Evolutionary conservation across 768 basidiomycete genomes (phyloP).

Genomic region (Galerina marginata): DNA sequence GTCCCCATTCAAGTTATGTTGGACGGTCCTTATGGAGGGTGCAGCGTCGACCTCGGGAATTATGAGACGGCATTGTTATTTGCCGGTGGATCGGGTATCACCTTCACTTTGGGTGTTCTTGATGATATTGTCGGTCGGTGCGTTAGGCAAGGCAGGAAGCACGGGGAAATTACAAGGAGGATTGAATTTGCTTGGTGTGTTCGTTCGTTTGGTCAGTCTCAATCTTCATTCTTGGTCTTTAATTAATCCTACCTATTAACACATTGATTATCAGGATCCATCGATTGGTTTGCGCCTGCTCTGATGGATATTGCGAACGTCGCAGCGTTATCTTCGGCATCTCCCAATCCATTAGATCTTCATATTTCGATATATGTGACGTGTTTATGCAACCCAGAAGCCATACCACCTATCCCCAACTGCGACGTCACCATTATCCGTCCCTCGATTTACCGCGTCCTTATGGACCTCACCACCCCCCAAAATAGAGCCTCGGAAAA

Average conservation of each 20-base stretch:
- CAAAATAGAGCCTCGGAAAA: conserved; percentile 2
- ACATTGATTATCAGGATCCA: conserved; percentile 31
- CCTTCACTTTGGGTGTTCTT: conserved; percentile 79
- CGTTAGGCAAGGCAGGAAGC: conserved; percentile 47
- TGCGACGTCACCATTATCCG: conserved; percentile 55
- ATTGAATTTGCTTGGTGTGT: conserved; percentile 87
- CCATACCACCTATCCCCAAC: conserved; percentile 68
- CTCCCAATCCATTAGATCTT: conserved; percentile 56
- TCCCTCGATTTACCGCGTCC: conserved; percentile 52
- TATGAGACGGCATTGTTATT: conserved; percentile 78
- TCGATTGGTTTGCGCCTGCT: conserved; percentile 48
- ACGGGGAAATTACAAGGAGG: conserved; percentile 60
- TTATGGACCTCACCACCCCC: conserved; percentile 45
- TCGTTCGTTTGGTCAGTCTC: conserved; percentile 65
- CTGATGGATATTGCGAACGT: conserved; percentile 42
- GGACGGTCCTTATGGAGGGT: conserved; percentile 90
- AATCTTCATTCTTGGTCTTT: background rate
- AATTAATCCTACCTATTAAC: too few species aligned
- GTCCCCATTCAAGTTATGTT: conserved; percentile 72
- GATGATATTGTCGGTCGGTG: conserved; percentile 82
- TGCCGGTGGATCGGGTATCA: conserved; percentile 85
- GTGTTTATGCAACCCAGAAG: conserved; percentile 73
- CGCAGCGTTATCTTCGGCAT: conserved; percentile 38
- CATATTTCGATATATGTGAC: conserved; percentile 80
- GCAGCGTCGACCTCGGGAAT: conserved; percentile 67